Base-by-base conservation (phyloP, 2,329 filamentous ascomycete species). In the Mycosphaerella sp. region DNA sequence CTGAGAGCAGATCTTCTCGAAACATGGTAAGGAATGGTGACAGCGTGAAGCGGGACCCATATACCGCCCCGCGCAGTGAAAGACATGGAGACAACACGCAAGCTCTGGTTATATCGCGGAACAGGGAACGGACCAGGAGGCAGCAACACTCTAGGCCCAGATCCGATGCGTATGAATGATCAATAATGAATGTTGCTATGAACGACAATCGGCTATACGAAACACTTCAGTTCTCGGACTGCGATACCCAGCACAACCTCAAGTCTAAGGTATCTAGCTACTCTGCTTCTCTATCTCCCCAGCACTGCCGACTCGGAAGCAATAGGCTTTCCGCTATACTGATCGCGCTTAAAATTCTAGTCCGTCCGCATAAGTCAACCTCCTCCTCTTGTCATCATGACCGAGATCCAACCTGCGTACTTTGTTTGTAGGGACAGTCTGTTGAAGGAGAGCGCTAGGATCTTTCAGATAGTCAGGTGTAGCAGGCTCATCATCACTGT, bases 351-450 rank as follows among this genome's bases (percentile, higher is more conserved):
- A 54, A 50, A 53, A 42, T 43, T 40, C 54, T 44, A 48, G 30
- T 18, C 53, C 56, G 49, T 56, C 41, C 34, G 50, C 54, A 46
- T 54, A 67, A 5, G 66, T 68, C 59, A 69, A 53, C 21, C 66
- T 56, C 45, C 67, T 59, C 28, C 57, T 59, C 51, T 59, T 61
- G 34, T 47, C 52, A 32, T 52, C 41, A 10, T 53, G 56, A 16
- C 54, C 59, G 13, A 65, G 44, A 16, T 66, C 64, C 44, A 68
- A 55, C 59, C 64, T 67, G 47, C 56, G 56, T 14, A 67, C 55
- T 25, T 62, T 63, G 12, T 67, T 65, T 34, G 65, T 57, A 17
- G 67, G 66, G 47, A 65, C 65, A 39, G 66, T 69, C 56, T 65
- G 63, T 54, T 68, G 66, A 21, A 67, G 53, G 35, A 66, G 43